phyloP scores from a whole-genome alignment of 2,329 filamentous ascomycete genomes.

The Sporothrix curviconia region DNA sequence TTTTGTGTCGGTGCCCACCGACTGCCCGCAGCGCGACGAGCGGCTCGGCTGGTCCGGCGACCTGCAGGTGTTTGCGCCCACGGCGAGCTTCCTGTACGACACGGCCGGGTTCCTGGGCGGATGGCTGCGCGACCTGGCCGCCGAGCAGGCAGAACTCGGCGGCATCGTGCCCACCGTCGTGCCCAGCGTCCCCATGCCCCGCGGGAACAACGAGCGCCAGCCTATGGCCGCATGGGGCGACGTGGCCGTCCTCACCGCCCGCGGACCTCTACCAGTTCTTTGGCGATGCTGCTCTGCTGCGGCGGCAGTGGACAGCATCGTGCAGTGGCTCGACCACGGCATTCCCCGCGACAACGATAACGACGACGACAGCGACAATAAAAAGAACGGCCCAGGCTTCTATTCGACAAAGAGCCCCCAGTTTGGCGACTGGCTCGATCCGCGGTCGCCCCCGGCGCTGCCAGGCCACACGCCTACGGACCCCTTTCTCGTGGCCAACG shows the following conservation, averaged over 20 bases:
- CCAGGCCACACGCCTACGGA: slow-evolving; percentile 30
- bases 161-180: slow-evolving; percentile 27
- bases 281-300: slow-evolving; percentile 27
- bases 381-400: slow-evolving; percentile 28
- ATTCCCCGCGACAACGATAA: slow-evolving; percentile 13
- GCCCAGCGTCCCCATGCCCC: slow-evolving; percentile 21
- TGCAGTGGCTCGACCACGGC: slow-evolving; percentile 23
- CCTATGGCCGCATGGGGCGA: slow-evolving; percentile 27
- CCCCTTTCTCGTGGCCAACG: slow-evolving; percentile 31
- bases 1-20: slow-evolving; percentile 51
- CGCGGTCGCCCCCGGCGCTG: slow-evolving; percentile 30
- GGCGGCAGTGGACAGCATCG: slow-evolving; percentile 25
- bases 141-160: slow-evolving; percentile 27
- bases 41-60: slow-evolving; percentile 49
- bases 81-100: slow-evolving; percentile 48
- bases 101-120: slow-evolving; percentile 41
- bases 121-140: slow-evolving; percentile 45
- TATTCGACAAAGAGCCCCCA: slow-evolving; percentile 30
- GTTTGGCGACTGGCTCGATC: slow-evolving; percentile 37
- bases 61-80: slow-evolving; percentile 42
- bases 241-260: slow-evolving; percentile 24
- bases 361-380: too few species aligned
- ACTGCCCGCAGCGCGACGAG: slow-evolving; percentile 52
- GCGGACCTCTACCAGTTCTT: slow-evolving; percentile 26
- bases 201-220: slow-evolving; percentile 24